These are phyloP conservation scores for Monoraphidium neglectum DNA, from an alignment of 139 green algal species.

Conservation along the genomic window DNA sequence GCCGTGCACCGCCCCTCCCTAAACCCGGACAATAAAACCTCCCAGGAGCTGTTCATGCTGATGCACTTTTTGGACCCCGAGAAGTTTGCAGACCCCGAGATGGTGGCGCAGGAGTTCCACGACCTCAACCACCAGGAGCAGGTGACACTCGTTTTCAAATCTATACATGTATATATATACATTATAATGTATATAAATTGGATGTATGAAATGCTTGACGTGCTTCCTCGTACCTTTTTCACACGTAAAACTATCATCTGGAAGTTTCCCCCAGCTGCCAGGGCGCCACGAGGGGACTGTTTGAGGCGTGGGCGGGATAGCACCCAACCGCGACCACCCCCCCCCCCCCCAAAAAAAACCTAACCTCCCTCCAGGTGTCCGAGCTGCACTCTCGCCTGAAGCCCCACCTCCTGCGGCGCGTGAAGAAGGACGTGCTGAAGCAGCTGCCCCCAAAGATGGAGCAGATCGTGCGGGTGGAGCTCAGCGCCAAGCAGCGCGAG, in stretches of 20 bases:
- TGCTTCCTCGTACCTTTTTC: no score
- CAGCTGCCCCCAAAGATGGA: slow-evolving; percentile 84
- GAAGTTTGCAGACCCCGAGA: slow-evolving; percentile 69
- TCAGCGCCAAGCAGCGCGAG: slow-evolving; percentile 55
- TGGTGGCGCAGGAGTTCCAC: slow-evolving; percentile 55
- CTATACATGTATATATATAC: no score
- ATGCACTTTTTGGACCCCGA: slow-evolving; percentile 78
- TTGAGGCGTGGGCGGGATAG: no score
- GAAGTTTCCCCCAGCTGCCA: no score
- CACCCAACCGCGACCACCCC: neutral
- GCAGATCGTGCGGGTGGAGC: slow-evolving; percentile 72
- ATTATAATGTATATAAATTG: no score
- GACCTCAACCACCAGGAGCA: slow-evolving; percentile 54
- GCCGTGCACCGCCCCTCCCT: no score
- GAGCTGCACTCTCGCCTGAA: slow-evolving; percentile 65
- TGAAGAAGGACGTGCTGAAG: slow-evolving; percentile 85
- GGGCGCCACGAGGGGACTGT: no score
- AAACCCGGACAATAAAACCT: neutral
- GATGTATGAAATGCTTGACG: no score
- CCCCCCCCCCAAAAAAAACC: neutral
- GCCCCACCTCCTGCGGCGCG: slow-evolving; percentile 74
- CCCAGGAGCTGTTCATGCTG: slow-evolving; percentile 75
- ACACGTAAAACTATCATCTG: no score
- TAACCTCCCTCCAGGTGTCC: slow-evolving; percentile 44
- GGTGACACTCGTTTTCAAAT: slow-evolving; percentile 27